Base-by-base conservation (phyloP, 371 early-diverging fungal genomes). In the Saksenaea oblongispora region DNA sequence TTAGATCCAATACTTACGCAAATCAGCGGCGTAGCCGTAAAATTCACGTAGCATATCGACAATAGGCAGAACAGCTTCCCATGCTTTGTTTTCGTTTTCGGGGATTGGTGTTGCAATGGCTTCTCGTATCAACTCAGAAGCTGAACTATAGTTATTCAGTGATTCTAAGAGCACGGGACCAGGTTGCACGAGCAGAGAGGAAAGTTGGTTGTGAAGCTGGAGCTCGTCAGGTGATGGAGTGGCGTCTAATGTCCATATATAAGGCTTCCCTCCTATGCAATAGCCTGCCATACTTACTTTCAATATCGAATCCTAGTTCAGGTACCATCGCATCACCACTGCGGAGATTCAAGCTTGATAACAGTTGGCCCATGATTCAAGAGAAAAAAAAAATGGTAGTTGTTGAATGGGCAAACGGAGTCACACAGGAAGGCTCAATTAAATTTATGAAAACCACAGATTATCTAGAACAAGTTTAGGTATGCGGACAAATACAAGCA, bases 31-130 rank as follows among this genome's bases (percentile, higher is more conserved):
- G 71, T 91, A 88, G 59, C 89, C 89, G 75, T 88, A 96, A 79
- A 89, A 93, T 62, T 85, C 85, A 57, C 87, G 85, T 65, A 97
- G 77, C 66, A 88, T 87, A 26, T 73, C 70, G 9, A 95, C 94
- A 11, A 90, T 88, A 24, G 95, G 96, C 17, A 82, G 75, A 13
- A 96, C 83, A 37, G 87, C 88, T 47, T 85, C 76, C 96, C 95
- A 97, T 17, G 95, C 95, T 44, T 80, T 89, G 34, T 91, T 81
- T 72, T 97, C 97, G 61, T 90, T 88, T 58, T 93, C 92, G 36
- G 84, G 77, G 27, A 85, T 87, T 13, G 96, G 94, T 34, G 74
- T 78, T 10, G 91, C 88, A 59, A 97, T 95, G 24, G 96, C 97
- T 81, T 88, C 65, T 18, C 74, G 67, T 56, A 84, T 77, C 41